These are phyloP conservation scores for Auriculariales sp. DNA, from an alignment of 768 basidiomycete species.

Conservation along the genomic window DNA sequence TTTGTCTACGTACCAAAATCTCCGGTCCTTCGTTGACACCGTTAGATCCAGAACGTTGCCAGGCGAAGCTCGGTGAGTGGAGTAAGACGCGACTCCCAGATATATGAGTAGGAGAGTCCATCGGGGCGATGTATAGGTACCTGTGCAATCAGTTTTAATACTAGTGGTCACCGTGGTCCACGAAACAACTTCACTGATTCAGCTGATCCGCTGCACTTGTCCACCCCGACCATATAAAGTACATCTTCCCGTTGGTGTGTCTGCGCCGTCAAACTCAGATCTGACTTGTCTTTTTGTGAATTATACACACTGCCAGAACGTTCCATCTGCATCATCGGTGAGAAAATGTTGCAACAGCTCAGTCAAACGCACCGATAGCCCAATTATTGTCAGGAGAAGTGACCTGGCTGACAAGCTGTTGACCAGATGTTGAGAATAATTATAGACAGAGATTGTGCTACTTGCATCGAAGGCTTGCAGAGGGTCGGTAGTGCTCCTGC, in stretches of 20 bases:
- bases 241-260: neutral
- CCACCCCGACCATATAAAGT: neutral
- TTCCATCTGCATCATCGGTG: too few species aligned
- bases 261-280: neutral
- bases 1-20: neutral
- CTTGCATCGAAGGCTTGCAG: neutral
- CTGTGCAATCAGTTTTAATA: too few species aligned
- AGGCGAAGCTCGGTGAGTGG: neutral
- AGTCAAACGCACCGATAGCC: too few species aligned
- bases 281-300: too few species aligned
- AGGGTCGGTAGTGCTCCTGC: neutral
- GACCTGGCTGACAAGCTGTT: neutral
- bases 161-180: too few species aligned
- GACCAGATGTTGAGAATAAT: too few species aligned
- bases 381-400: neutral
- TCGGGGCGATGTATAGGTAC: neutral
- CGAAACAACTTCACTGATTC: too few species aligned
- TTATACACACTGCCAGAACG: too few species aligned
- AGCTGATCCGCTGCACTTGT: neutral
- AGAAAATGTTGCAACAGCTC: too few species aligned
- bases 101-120: neutral
- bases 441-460: too few species aligned
- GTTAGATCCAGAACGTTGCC: neutral
- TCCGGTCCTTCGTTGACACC: neutral
- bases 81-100: neutral